Conservation (phyloP, 495 filamentous ascomycete genomes). For the Lasiosphaeriaceae sp. region DNA sequence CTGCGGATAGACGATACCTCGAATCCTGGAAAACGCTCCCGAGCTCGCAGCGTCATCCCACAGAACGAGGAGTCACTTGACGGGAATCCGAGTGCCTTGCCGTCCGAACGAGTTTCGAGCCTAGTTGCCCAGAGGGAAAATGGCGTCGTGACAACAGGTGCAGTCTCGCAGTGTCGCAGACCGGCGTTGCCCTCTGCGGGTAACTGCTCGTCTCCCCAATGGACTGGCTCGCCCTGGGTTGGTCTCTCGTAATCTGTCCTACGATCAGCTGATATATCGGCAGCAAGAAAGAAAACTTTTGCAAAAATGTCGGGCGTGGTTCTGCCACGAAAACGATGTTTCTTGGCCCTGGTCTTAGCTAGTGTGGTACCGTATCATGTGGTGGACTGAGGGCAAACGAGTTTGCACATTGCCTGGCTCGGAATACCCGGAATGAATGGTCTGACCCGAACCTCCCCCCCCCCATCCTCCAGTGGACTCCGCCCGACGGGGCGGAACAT, state of each 20-base stretch:
- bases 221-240: background rate
- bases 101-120: background rate
- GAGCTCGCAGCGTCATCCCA: background rate
- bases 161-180: background rate
- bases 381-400: background rate
- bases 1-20: background rate
- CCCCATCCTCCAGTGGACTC: background rate
- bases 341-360: background rate
- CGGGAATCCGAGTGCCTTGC: background rate
- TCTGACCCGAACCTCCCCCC: background rate
- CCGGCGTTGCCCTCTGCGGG: background rate
- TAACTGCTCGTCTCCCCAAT: background rate
- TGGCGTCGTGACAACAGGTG: background rate
- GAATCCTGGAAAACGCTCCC: background rate
- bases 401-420: background rate
- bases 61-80: background rate
- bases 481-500: slow-evolving; percentile 1
- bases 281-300: background rate
- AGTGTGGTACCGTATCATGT: background rate
- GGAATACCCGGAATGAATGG: background rate
- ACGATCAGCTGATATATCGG: slow-evolving; percentile 1
- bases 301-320: background rate
- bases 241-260: slow-evolving; percentile 13
- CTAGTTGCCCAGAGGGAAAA: background rate
- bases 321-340: background rate